Evolutionary conservation across 805 yeast genomes (phyloP), one percentile per base, ranked within the genome.

Genomic region (Starmerella tilneyi): DNA sequence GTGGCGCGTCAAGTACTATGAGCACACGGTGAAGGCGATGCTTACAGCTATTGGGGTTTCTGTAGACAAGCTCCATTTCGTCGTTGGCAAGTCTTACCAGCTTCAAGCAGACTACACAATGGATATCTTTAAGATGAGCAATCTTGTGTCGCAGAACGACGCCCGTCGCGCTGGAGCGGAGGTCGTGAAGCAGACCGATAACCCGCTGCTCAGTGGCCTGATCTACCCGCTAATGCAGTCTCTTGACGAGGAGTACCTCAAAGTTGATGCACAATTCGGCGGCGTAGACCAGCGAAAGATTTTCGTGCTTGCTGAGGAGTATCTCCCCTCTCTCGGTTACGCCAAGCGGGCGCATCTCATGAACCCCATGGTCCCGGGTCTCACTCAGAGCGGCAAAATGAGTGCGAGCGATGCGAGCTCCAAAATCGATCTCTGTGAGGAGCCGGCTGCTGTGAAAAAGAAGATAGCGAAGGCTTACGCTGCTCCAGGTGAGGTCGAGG

Each of bases 121-220:
- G 78, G 99, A 92, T 60, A 66, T 92, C 33, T 92, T 88, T 76
- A 79, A 78, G 64, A 64, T 92, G 60, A 74, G 94, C 38, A 92
- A 89, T 63, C 63, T 69, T 37, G 95, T 85, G 23, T 79, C 94
- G 20, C 96, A 84, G 67, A 88, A 89, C 62, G 97, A 88, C 62
- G 96, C 97, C 49, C 84, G 84, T 69, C 79, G 98, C 65, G 99
- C 99, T 2, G 99, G 99, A 63, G 97, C 99, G 9, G 99, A 92
- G 66, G 99, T 92, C 45, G 99, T 92, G 51, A 92, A 92, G 63
- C 98, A 92, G 69, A 96, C 88, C 38, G 78, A 84, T 29, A 88
- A 88, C 65, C 98, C 99, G 31, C 74, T 86, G 55, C 74, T 92
- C 48, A 78, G 89, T 32, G 98, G 98, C 8, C 75, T 92, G 63